Conservation (phyloP, 495 filamentous ascomycete genomes). For the Penicillium roqueforti region DNA sequence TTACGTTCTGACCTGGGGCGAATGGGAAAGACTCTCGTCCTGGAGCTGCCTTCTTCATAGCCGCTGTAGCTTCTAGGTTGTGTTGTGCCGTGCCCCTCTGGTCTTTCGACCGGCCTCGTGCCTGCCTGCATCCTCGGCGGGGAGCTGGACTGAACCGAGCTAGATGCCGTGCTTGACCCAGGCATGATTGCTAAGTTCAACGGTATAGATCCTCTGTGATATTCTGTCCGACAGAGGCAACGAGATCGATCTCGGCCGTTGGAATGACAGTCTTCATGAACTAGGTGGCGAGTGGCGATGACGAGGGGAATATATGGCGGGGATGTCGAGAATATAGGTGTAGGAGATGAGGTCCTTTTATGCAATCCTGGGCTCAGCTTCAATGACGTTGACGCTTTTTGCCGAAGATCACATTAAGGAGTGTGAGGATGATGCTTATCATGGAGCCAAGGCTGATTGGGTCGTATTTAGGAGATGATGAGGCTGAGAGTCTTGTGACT, state of each 20-base stretch:
- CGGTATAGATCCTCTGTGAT: background rate
- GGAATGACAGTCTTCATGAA: slow-evolving; percentile 30
- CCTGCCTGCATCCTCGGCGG: background rate
- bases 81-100: background rate
- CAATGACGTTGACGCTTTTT: slow-evolving; percentile 11
- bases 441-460: slow-evolving; percentile 11
- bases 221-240: slow-evolving; percentile 13
- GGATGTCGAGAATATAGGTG: background rate
- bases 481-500: slow-evolving; percentile 11
- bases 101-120: slow-evolving; percentile 8
- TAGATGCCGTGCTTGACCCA: slow-evolving; percentile 12
- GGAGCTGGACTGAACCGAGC: background rate
- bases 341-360: background rate
- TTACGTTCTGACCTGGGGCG: slow-evolving; percentile 36
- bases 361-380: slow-evolving; percentile 6
- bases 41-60: slow-evolving; percentile 3
- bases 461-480: background rate
- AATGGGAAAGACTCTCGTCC: slow-evolving; percentile 17
- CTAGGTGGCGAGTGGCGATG: slow-evolving; percentile 29
- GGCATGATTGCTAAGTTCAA: slow-evolving; percentile 3
- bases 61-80: background rate
- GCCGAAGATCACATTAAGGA: slow-evolving; percentile 11
- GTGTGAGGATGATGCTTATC: slow-evolving; percentile 14
- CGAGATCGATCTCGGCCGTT: slow-evolving; percentile 48
- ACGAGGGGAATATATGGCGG: slow-evolving; percentile 9